phyloP scores from a whole-genome alignment of 208 protist species.

The Balamuthia mandrillaris region DNA sequence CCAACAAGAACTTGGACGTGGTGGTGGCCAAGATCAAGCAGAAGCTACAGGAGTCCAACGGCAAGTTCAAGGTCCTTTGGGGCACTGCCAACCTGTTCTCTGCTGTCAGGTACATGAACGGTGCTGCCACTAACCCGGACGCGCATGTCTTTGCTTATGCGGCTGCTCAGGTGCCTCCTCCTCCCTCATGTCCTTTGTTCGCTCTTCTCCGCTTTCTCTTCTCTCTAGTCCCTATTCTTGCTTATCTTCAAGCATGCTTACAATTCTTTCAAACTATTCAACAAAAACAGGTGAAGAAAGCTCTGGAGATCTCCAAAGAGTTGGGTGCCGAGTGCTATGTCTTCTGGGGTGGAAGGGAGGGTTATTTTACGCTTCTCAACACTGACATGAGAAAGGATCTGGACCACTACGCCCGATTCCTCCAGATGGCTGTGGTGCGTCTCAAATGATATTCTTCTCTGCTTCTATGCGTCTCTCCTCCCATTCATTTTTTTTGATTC shows the following conservation, averaged over 20 bases:
- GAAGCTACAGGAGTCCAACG: not conserved
- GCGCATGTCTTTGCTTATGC: slow-evolving; percentile 47
- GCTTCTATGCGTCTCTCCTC: not conserved
- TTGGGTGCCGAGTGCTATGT: slow-evolving; percentile 44
- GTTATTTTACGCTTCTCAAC: slow-evolving; percentile 47
- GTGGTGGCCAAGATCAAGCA: slow-evolving; percentile 36
- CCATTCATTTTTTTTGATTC: not conserved
- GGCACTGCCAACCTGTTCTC: slow-evolving; percentile 55
- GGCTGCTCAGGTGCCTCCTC: slow-evolving; percentile 43
- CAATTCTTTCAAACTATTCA: too few relatives aligned
- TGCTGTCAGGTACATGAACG: slow-evolving; percentile 43
- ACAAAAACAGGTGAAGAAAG: slow-evolving; percentile 52
- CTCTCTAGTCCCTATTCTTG: too few relatives aligned
- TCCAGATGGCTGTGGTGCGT: slow-evolving; percentile 27
- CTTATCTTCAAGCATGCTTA: too few relatives aligned
- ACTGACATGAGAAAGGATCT: slow-evolving; percentile 40
- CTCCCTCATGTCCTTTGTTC: too few relatives aligned
- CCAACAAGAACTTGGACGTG: slow-evolving; percentile 44
- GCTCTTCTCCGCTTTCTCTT: too few relatives aligned
- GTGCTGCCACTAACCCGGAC: slow-evolving; percentile 50
- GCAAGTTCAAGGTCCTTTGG: slow-evolving; percentile 54
- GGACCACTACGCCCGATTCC: slow-evolving; percentile 40
- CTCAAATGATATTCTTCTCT: not conserved
- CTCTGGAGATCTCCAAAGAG: slow-evolving; percentile 28
- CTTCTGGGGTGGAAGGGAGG: slow-evolving; percentile 49